Evolutionary conservation across 2,329 filamentous ascomycete species (phyloP).

Genomic region (Botrytis porri): DNA sequence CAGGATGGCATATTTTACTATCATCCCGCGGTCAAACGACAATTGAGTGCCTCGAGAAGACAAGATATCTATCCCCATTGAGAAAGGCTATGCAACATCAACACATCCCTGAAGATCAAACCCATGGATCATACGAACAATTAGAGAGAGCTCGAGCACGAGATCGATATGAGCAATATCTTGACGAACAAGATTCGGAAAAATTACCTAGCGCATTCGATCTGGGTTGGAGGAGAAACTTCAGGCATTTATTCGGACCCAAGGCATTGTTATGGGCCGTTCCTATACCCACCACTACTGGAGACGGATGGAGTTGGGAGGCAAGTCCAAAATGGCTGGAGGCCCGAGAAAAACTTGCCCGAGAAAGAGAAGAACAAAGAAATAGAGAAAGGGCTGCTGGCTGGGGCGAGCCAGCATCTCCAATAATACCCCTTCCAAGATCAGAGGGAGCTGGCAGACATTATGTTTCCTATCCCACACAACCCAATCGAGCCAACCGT

Average conservation of each 20-base stretch:
- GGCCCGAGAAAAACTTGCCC: constrained; percentile 61
- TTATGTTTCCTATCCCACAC: constrained; percentile 32
- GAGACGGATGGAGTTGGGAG: constrained; percentile 95
- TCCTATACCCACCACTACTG: constrained; percentile 79
- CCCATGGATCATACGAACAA: constrained; percentile 43
- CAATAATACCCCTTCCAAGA: constrained; percentile 20
- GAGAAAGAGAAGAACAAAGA: constrained; percentile 57
- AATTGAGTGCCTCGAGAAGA: constrained; percentile 95
- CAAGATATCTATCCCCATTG: constrained; percentile 82
- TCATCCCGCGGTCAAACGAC: constrained; percentile 81
- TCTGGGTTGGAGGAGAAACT: constrained; percentile 76
- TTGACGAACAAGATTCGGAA: constrained; percentile 84
- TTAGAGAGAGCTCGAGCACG: constrained; percentile 63
- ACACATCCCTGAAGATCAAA: constrained; percentile 47
- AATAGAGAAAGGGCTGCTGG: constrained; percentile 63
- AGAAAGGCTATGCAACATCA: constrained; percentile 67
- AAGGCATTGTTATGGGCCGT: constrained; percentile 71
- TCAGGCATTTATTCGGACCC: constrained; percentile 77
- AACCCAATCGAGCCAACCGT: constrained; percentile 14
- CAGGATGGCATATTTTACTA: constrained; percentile 84
- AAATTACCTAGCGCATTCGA: constrained; percentile 93
- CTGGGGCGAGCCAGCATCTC: constrained; percentile 51
- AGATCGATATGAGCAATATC: constrained; percentile 72
- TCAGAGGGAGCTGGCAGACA: constrained; percentile 34
- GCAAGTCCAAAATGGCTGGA: constrained; percentile 75